These are phyloP conservation scores for Maudiozyma humilis DNA, from an alignment of 1,139 yeast species.

Conservation along the genomic window DNA sequence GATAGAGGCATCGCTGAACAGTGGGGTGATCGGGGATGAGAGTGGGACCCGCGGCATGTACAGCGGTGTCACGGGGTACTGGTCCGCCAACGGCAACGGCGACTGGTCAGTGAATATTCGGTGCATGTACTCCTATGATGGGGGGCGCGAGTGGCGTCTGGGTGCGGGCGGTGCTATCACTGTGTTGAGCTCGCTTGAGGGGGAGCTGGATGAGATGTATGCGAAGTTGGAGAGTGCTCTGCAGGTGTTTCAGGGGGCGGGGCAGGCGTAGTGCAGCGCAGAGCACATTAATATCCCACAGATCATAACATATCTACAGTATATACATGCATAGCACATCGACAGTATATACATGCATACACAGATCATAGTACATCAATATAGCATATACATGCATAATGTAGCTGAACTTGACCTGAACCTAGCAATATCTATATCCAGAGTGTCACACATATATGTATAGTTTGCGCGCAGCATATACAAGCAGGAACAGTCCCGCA, in stretches of 20 bases:
- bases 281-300: too few species aligned
- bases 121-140: conserved; percentile 60
- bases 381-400: too few species aligned
- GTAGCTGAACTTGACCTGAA: too few species aligned
- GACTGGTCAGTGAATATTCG: conserved; percentile 97
- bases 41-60: conserved; percentile 91
- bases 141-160: conserved; percentile 54
- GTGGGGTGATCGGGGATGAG: conserved; percentile 36
- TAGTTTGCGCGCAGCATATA: too few species aligned
- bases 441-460: too few species aligned
- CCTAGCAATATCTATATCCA: too few species aligned
- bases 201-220: conserved; percentile 91
- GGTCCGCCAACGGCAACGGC: conserved; percentile 81
- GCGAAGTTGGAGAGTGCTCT: conserved; percentile 73
- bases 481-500: too few species aligned
- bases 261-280: too few species aligned
- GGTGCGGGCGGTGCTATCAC: conserved; percentile 99
- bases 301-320: conserved; percentile 5
- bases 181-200: conserved; percentile 67
- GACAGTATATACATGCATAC: too few species aligned
- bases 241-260: conserved; percentile 57
- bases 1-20: conserved; percentile 33
- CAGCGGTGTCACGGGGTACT: conserved; percentile 92
- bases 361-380: too few species aligned
- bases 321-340: not conserved